Conservation (phyloP, 148 eudicot species). For the Chenopodium suecicum region DNA sequence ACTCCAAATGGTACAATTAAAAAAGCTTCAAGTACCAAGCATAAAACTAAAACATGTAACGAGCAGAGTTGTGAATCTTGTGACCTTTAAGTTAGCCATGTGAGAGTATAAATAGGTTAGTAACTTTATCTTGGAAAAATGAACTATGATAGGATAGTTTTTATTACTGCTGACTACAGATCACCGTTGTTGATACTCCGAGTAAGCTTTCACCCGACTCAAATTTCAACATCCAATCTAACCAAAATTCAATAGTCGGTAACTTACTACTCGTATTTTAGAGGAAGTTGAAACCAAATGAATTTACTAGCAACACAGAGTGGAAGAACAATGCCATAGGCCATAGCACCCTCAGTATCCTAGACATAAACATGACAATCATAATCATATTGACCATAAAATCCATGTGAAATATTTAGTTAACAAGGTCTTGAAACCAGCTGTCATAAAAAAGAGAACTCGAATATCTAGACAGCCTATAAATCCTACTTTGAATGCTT, state of each 20-base stretch:
- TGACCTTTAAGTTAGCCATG: too few species aligned
- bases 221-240: background rate
- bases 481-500: conserved; percentile 19
- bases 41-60: too few species aligned
- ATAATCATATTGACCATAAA: conserved; percentile 8
- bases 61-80: too few species aligned
- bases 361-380: background rate
- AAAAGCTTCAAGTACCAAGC: too few species aligned
- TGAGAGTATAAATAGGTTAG: too few species aligned
- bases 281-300: background rate
- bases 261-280: too few species aligned
- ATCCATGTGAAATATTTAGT: conserved; percentile 7
- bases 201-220: too few species aligned
- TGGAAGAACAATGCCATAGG: background rate
- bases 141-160: too few species aligned
- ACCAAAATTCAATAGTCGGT: background rate
- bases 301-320: background rate
- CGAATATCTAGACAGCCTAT: conserved; percentile 20
- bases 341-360: background rate
- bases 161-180: too few species aligned
- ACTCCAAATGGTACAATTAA: too few species aligned
- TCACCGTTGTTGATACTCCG: too few species aligned
- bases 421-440: background rate
- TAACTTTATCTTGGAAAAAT: too few species aligned
- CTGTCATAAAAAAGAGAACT: conserved; percentile 15